A percentile compares a stretch with the other conserved stretches of the same genome.
Conservation (phyloP, 768 basidiomycete species). For the Lentinula detonsa region DNA sequence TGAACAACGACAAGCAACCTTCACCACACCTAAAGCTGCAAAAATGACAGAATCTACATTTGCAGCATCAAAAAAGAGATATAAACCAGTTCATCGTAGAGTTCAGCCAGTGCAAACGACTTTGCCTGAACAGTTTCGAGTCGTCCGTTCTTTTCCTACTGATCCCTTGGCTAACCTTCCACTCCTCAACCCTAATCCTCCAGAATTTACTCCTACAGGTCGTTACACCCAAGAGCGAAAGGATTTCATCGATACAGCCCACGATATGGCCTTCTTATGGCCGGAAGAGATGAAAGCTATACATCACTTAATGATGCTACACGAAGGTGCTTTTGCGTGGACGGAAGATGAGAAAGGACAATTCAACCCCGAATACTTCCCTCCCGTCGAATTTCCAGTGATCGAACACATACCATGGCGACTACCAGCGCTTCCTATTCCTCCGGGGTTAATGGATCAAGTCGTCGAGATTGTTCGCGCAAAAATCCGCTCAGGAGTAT, state of each 20-base stretch:
- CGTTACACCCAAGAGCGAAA: neutral
- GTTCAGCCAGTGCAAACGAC: constrained; percentile 10
- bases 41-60: neutral
- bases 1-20: too few species aligned
- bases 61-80: constrained; percentile 10
- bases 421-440: constrained; percentile 10
- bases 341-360: constrained; percentile 17
- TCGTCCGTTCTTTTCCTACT: constrained; percentile 9
- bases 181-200: neutral
- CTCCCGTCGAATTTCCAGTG: constrained; percentile 10
- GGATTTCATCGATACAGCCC: neutral
- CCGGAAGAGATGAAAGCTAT: neutral
- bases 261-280: neutral
- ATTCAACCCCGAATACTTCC: constrained; percentile 15
- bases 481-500: constrained; percentile 13
- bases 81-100: constrained; percentile 16
- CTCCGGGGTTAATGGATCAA: constrained; percentile 10
- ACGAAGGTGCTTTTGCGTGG: constrained; percentile 19
- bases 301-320: constrained; percentile 2
- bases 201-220: neutral
- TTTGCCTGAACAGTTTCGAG: constrained; percentile 14
- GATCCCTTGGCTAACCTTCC: constrained; percentile 10
- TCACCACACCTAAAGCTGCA: neutral
- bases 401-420: constrained; percentile 1
- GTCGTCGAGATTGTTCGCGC: constrained; percentile 10